Base-by-base conservation (phyloP, 306 rosid species). In the Vigna reflexopilosa region DNA sequence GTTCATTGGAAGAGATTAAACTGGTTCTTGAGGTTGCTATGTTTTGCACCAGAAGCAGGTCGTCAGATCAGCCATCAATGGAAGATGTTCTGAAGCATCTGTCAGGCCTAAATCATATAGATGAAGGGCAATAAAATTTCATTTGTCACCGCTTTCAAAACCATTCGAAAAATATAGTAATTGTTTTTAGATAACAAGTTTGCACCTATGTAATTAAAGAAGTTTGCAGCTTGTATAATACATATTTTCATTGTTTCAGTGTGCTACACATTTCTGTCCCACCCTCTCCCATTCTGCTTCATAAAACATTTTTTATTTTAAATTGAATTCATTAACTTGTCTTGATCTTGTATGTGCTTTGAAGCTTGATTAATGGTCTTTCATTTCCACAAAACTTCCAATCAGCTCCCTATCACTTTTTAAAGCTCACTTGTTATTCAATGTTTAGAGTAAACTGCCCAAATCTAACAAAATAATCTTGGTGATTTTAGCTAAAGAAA, bases 61-160 rank as follows among this genome's bases (percentile, higher is more conserved):
- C 88, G 34, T 64, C 79, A 1, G 91, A 95, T 28, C 83, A 89
- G 20, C 97, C 98, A 73, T 88, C 97, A 80, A 91, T 92, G 86
- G 88, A 88, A 68, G 92, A 88, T 40, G 88, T 85, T 58, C 72
- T 89, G 38, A 91, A 89, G 90, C 92, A 87, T 75, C 76, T 93
- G 80, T 85, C 93, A 73, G 91, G 90, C 28, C 75, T 73, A 45
- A 90, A 78, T 77, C 82, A 81, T 44, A 75, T 80, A 42, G 83
- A 84, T 30, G 84, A 82, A 67, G 86, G 80, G 76, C 76, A 77
- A 67, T 40, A 40, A 57, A 76, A 48, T n/a, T 72, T 62, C 78
- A 77, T 74, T 76, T 75, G 76, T 78, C 75, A 62, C 3, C 22
- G 22, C 22, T 2, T 67, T 36, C 17, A 70, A 68, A 49, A 68